Evolutionary conservation across 768 basidiomycete species (phyloP), one percentile per base, ranked within the genome.

Genomic region (Leccinum incarnatum): DNA sequence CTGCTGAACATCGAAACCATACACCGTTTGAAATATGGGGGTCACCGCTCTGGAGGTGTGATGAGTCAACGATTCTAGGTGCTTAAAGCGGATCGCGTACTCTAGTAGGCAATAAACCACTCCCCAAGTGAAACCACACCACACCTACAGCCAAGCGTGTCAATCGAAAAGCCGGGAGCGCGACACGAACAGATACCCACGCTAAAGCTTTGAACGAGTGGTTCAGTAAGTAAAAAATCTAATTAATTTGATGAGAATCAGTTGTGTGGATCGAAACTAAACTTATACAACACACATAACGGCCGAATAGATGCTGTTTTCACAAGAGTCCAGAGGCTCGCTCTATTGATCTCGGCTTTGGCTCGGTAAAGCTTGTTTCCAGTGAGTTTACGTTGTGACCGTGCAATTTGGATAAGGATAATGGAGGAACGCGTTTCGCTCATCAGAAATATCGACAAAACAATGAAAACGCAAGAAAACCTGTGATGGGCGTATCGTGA

Each of bases 41-140:
- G 78, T 72, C 30, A 85, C 76, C 1, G 85, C 84, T 62, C 85
- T 84, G 15, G 15, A 32, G 14, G 12, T 3, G 2, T n/a, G 3
- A 36, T 58, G 14, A 49, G 42, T 48, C n/a, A 6, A 10, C 21
- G 11, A 42, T 29, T 4, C 21, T n/a, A 34, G 15, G 11, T 30
- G 36, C n/a, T 40, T 17, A 5, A 25, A 5, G 23, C 9, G 15
- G 23, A 29, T 25, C 36, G 50, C 73, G 1, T 65, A 86, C 84
- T 83, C 83, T 25, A 89, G 74, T 57, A 91, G 72, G 54, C 83
- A 84, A 64, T 82, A 93, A 23, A 86, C 70, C 1, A 91, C 80
- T 0, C 90, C 91, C 90, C 90, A 93, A 0, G 81, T 80, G 57
- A 92, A 84, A 45, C 85, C 84, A 25, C 81, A 69, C 86, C 86